phyloP scores from a whole-genome alignment of 129 eudicot genomes.

The Lactuca saligna region DNA sequence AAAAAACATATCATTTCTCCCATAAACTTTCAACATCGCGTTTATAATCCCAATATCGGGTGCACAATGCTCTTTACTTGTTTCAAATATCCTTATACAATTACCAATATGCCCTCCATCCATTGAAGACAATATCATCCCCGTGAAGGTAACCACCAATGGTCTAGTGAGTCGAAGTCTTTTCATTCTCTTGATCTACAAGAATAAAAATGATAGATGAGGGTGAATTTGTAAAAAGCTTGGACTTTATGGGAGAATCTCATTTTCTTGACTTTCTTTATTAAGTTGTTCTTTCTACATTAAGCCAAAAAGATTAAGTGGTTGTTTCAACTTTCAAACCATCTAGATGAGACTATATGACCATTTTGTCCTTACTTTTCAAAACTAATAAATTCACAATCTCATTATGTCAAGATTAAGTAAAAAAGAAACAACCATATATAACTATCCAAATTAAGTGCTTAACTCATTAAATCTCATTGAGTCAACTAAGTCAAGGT shows the following conservation, averaged over 20 bases:
- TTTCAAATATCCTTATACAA: slow-evolving; percentile 59
- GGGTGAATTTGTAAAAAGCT: background rate
- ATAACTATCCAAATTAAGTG: too few species aligned
- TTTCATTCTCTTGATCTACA: slow-evolving; percentile 80
- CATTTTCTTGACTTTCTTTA: too few species aligned
- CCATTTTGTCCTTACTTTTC: too few species aligned
- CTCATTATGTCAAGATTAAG: too few species aligned
- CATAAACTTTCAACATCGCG: slow-evolving; percentile 84
- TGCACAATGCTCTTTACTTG: slow-evolving; percentile 49
- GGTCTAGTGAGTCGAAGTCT: slow-evolving; percentile 61
- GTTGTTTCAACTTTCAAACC: too few species aligned
- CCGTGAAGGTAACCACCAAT: slow-evolving; percentile 76
- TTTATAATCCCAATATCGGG: slow-evolving; percentile 80
- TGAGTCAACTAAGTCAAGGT: background rate
- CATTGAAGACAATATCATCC: slow-evolving; percentile 81
- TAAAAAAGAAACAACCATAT: too few species aligned
- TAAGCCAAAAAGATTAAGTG: too few species aligned
- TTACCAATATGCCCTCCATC: slow-evolving; percentile 76
- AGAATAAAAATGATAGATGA: background rate
- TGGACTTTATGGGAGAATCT: background rate
- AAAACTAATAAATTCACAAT: too few species aligned
- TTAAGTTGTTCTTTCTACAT: too few species aligned
- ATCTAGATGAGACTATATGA: too few species aligned
- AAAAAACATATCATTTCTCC: slow-evolving; percentile 78
- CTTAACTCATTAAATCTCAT: background rate